A percentile compares a stretch with the other conserved stretches of the same genome.
Conservation (phyloP, 2,329 filamentous ascomycete genomes). For the Fusarium tjaetaba region DNA sequence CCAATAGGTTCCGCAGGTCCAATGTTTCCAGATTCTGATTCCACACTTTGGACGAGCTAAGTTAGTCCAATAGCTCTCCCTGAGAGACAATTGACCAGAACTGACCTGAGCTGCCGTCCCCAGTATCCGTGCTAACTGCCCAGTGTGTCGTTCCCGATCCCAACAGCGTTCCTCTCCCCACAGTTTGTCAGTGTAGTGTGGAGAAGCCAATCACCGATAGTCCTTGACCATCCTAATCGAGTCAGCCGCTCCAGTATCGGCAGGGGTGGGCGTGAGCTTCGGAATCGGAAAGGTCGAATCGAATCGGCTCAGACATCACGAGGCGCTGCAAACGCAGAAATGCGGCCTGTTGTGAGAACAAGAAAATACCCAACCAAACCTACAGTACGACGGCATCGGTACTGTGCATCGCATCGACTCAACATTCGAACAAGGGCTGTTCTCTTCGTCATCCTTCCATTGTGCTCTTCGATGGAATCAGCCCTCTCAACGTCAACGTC, state of each 20-base stretch:
- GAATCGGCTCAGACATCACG: constrained; percentile 36
- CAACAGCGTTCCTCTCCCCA: constrained; percentile 26
- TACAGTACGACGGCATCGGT: background rate
- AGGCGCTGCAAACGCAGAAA: constrained; percentile 37
- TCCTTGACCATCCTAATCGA: constrained; percentile 29
- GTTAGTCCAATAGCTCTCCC: background rate
- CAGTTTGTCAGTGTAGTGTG: constrained; percentile 42
- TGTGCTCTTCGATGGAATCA: background rate
- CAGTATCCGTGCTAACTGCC: constrained; percentile 13
- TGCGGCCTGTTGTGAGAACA: constrained; percentile 33
- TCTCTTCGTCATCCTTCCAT: constrained; percentile 7
- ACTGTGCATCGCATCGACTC: background rate
- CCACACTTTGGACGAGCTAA: background rate
- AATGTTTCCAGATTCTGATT: background rate
- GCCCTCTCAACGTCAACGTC: background rate
- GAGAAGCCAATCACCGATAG: constrained; percentile 41
- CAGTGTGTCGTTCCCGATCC: background rate
- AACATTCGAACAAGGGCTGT: background rate
- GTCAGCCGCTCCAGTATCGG: constrained; percentile 12
- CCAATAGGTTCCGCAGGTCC: background rate
- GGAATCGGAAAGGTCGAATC: constrained; percentile 20
- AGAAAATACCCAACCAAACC: background rate
- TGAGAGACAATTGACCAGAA: constrained; percentile 9
- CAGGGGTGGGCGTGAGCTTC: constrained; percentile 24
- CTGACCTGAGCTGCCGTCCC: constrained; percentile 30